Evolutionary conservation across 2,329 filamentous ascomycete genomes (phyloP).

Genomic region (Cytospora piceicola): DNA sequence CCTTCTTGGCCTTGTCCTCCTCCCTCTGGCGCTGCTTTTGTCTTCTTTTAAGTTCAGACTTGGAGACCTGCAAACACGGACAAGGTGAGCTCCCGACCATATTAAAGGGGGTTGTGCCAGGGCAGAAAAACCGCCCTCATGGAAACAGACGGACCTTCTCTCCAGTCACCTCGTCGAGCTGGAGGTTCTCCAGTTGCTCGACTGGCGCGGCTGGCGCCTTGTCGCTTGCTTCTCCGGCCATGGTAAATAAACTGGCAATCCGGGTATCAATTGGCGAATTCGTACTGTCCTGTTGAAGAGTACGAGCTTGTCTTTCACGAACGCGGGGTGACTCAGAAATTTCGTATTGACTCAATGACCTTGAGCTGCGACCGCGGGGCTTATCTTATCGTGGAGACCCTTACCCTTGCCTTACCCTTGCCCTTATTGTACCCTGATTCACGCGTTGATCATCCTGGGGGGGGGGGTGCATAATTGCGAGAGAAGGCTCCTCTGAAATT

Average conservation of each 20-base stretch:
- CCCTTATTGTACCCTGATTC: background rate
- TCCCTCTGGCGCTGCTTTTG: conserved; percentile 89
- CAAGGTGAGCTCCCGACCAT: conserved; percentile 16
- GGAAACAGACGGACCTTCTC: conserved; percentile 55
- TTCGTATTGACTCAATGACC: conserved; percentile 21
- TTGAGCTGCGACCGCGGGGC: conserved; percentile 18
- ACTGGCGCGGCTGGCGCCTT: conserved; percentile 43
- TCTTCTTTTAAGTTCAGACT: conserved; percentile 91
- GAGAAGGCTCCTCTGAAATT: too few species aligned
- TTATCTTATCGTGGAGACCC: conserved; percentile 17
- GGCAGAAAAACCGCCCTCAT: background rate
- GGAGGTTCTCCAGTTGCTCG: conserved; percentile 69
- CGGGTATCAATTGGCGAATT: conserved; percentile 17
- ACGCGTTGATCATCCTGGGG: too few species aligned
- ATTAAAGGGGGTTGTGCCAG: background rate
- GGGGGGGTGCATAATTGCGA: too few species aligned
- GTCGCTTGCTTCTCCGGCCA: conserved; percentile 32
- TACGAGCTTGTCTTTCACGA: background rate
- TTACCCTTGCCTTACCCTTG: too few species aligned
- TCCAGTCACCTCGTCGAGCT: conserved; percentile 91
- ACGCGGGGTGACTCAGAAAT: conserved; percentile 26
- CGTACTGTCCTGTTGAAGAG: conserved; percentile 2
- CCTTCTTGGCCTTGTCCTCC: conserved; percentile 86
- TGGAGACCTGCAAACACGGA: conserved; percentile 58
- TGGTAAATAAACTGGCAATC: conserved; percentile 22